Evolutionary conservation across 2,329 filamentous ascomycete genomes (phyloP), one percentile per base, ranked within the genome.

Genomic region (Parasarocladium wereldwijsianum): DNA sequence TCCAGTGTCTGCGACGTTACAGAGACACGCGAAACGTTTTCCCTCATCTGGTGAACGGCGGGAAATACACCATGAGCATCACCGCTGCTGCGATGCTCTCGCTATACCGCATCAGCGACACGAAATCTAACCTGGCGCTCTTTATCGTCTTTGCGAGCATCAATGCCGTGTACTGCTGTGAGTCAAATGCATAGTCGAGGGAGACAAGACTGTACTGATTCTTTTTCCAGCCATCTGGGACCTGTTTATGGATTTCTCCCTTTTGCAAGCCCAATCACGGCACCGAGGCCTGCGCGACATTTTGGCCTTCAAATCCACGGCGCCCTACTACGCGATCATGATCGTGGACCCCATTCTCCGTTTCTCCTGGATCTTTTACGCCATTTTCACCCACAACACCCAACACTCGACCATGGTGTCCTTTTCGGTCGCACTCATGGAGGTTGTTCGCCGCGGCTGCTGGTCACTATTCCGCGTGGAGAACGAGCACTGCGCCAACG

Each of bases 401-500:
- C 85, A 94, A 44, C 86, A 96, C 50, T 87, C 79, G 2, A 80
- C 81, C 3, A 50, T 85, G 2, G 68, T 85, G 5, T 85, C 82
- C 2, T 96, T 96, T 52, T 41, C 80, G 17, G 71, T 94, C 11
- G 66, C 70, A 2, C 57, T 94, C 3, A 70, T 76, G 7, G 90
- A 98, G 50, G 72, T 93, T 14, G 64, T 70, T n/a, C 73, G 90
- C 18, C 64, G 90, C 47, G 86, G 84, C 36, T 72, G 94, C 47
- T 98, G 90, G 90, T 76, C 79, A 1, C 62, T 96, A 4, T 80
- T 98, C 50, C 82, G 90, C 23, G 86, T 98, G 16, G 90, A 98
- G 53, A 98, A 98, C 51, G 90, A 98, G 45, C 90, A 98, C 55
- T 93, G 85, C 54, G 76, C 79, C 32, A 93, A 94, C 43, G 87